These are phyloP conservation scores for Aaosphaeria arxii DNA, from an alignment of 2,329 filamentous ascomycete genomes.

Conservation along the genomic window DNA sequence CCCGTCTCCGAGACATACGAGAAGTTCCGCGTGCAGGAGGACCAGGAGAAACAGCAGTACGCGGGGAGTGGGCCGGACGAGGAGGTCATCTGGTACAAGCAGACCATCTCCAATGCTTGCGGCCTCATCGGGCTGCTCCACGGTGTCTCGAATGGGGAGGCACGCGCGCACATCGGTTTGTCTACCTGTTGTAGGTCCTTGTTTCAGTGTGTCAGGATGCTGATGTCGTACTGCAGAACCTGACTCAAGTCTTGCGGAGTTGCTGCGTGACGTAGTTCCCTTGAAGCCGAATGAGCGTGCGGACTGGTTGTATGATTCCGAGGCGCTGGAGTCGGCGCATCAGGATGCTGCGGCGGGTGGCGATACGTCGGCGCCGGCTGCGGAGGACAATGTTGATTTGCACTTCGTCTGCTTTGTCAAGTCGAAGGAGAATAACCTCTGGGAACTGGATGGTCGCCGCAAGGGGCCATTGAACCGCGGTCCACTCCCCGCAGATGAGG, in stretches of 20 bases:
- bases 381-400: conserved; percentile 80
- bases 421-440: conserved; percentile 64
- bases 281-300: conserved; percentile 66
- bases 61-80: conserved; percentile 64
- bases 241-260: conserved; percentile 57
- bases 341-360: conserved; percentile 71
- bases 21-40: conserved; percentile 70
- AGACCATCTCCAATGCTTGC: conserved; percentile 94
- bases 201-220: neutral
- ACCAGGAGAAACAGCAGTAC: conserved; percentile 63
- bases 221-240: conserved; percentile 31
- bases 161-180: conserved; percentile 44
- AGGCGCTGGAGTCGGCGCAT: conserved; percentile 75
- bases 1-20: conserved; percentile 80
- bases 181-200: conserved; percentile 1
- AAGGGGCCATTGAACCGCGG: conserved; percentile 70
- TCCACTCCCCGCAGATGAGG: conserved; percentile 40
- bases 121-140: conserved; percentile 89
- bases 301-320: conserved; percentile 71
- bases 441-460: conserved; percentile 75
- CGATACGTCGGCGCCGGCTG: conserved; percentile 74
- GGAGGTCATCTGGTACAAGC: conserved; percentile 88
- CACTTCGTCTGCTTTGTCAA: conserved; percentile 97
- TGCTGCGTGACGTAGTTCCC: conserved; percentile 69
- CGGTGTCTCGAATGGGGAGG: conserved; percentile 75